Base-by-base conservation (phyloP, 1,284 basidiomycete species). In the Cutaneotrichosporon sp. region DNA sequence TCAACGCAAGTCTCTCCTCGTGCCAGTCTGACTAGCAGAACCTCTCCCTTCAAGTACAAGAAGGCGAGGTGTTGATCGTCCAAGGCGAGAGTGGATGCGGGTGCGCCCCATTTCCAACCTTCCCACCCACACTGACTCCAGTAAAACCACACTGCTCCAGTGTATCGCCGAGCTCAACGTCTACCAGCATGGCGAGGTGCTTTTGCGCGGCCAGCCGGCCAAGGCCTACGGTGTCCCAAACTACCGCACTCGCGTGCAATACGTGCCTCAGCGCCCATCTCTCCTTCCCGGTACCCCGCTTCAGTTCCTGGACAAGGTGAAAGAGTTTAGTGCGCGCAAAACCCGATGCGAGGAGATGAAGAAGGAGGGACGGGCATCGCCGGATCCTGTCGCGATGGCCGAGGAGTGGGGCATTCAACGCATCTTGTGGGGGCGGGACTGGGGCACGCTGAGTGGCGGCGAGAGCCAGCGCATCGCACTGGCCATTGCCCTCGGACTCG, bases 191-290 rank as follows among this genome's bases (percentile, higher is more conserved):
- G 91, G 91, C 4, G 81, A 86, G 55, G 82, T 91, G 50, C 68
- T 85, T 5, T 87, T 88, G 70, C 81, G 84, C 72, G 90, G 88
- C 77, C 85, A 85, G 90, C 89, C 69, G 69, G 84, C 58, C 4
- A 47, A 51, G 4, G 49, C 47, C 7, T 68, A 68, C 90, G 90
- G 89, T 14, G 85, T 92, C 42, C 89, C 91, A 5, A 77, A 76
- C 31, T 94, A 87, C 80, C 86, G 92, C 60, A 90, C 89, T 0
- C 85, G 84, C 64, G 87, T 93, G 2, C 85, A 88, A 68, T 94
- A 94, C 74, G 87, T 93, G 50, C 91, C 91, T 0, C 92, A 94
- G 77, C 84, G 92, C 22, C 88, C 91, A 0, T 89, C 90, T 0
- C 81, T 93, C 16, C 85, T 93, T n/a, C 86, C 90, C 0, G 89